A percentile compares a stretch with the other conserved stretches of the same genome.
Conservation (phyloP, 805 yeast species). For the Citeromyces nyonsensis region DNA sequence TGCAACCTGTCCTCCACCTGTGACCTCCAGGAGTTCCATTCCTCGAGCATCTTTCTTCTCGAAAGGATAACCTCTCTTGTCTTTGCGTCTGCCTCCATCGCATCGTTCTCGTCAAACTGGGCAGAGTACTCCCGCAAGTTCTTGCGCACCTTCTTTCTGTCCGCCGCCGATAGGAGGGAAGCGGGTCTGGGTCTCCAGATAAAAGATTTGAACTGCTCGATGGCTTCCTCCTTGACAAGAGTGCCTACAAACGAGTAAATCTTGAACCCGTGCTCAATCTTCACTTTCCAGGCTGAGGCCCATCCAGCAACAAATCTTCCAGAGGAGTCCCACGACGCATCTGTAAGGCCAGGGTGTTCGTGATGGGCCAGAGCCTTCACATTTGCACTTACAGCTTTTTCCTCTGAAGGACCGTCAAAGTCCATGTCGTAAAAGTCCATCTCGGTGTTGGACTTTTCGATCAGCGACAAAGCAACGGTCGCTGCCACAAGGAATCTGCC, state of each 20-base stretch:
- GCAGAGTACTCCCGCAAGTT: constrained; percentile 80
- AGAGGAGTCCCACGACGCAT: constrained; percentile 87
- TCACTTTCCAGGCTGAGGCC: constrained; percentile 77
- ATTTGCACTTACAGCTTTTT: constrained; percentile 32
- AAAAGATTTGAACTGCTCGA: constrained; percentile 78
- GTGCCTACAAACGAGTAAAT: constrained; percentile 76
- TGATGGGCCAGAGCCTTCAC: constrained; percentile 48
- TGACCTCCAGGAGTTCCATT: constrained; percentile 75
- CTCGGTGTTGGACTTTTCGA: constrained; percentile 29
- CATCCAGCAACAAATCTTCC: constrained; percentile 83
- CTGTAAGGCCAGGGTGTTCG: constrained; percentile 66
- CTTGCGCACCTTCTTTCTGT: constrained; percentile 82
- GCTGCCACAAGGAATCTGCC: constrained; percentile 69
- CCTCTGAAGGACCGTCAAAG: constrained; percentile 49
- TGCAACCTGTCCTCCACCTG: constrained; percentile 28
- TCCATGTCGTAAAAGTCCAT: constrained; percentile 80
- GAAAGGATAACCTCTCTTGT: constrained; percentile 75
- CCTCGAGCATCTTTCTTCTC: constrained; percentile 69
- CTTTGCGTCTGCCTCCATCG: constrained; percentile 90
- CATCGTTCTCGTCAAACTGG: constrained; percentile 88
- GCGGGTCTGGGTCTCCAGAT: constrained; percentile 97
- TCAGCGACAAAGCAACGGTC: constrained; percentile 15
- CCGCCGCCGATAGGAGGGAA: constrained; percentile 56
- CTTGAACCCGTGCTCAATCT: constrained; percentile 82
- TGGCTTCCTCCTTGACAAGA: constrained; percentile 54